These are phyloP conservation scores for Penicillium argentinense DNA, from an alignment of 495 filamentous ascomycete species.

Conservation along the genomic window DNA sequence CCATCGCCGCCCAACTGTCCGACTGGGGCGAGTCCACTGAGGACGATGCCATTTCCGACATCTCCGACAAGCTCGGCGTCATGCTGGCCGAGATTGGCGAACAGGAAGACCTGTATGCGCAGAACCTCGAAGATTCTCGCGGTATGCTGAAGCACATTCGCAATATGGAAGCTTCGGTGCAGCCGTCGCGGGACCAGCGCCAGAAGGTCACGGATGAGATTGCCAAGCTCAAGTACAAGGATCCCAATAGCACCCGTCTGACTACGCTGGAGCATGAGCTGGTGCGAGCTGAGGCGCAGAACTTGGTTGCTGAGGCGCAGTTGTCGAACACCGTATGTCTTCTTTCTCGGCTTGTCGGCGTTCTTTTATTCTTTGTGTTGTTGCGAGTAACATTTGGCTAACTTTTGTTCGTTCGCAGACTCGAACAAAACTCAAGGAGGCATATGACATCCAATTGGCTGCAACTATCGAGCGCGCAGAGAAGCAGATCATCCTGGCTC, in stretches of 20 bases:
- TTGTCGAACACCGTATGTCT: constrained; percentile 79
- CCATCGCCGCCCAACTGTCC: constrained; percentile 85
- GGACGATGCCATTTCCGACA: constrained; percentile 82
- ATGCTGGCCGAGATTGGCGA: constrained; percentile 87
- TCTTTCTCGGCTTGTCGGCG: neutral
- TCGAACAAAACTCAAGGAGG: constrained; percentile 88
- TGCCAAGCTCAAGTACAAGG: constrained; percentile 81
- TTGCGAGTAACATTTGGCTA: neutral
- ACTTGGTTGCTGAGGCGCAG: constrained; percentile 93
- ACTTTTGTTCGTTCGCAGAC: constrained; percentile 54
- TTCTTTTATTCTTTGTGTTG: neutral
- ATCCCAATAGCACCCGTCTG: constrained; percentile 73
- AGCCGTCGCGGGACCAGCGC: constrained; percentile 83
- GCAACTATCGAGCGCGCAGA: constrained; percentile 92
- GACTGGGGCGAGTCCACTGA: constrained; percentile 92
- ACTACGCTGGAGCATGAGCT: constrained; percentile 91
- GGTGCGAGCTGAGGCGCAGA: constrained; percentile 91
- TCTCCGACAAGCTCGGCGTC: constrained; percentile 92
- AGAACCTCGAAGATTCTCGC: constrained; percentile 81
- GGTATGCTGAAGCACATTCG: constrained; percentile 82
- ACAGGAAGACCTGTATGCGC: constrained; percentile 85
- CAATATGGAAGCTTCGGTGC: constrained; percentile 90
- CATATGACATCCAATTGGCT: constrained; percentile 81
- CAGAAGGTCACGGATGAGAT: constrained; percentile 89
- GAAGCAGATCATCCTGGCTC: constrained; percentile 91